These are phyloP conservation scores for Encephalitozoon hellem DNA, from an alignment of 371 early-diverging fungal genomes.

Conservation along the genomic window DNA sequence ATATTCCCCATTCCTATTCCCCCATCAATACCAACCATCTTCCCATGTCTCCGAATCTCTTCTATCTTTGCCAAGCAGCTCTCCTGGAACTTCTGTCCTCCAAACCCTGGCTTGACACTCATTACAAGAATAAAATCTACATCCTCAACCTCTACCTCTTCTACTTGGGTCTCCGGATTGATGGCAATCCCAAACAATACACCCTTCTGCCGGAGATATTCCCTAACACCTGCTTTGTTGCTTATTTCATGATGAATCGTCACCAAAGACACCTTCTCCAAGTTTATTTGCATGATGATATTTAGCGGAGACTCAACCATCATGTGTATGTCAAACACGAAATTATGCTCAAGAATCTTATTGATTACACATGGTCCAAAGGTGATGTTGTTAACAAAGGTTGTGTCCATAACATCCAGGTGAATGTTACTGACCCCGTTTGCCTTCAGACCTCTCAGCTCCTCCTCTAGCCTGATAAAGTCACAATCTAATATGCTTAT, in stretches of 20 bases:
- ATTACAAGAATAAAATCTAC: constrained; percentile 84
- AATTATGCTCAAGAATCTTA: constrained; percentile 41
- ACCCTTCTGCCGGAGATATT: constrained; percentile 58
- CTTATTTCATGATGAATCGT: constrained; percentile 34
- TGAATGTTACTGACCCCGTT: constrained; percentile 45
- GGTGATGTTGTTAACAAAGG: constrained; percentile 51
- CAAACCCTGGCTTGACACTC: constrained; percentile 69
- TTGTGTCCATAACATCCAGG: constrained; percentile 57
- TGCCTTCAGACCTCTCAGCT: constrained; percentile 29
- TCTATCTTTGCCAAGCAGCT: constrained; percentile 28
- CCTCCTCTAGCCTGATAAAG: constrained; percentile 25
- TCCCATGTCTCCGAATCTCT: neutral
- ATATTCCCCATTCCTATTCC: constrained; percentile 78
- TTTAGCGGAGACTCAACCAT: constrained; percentile 54
- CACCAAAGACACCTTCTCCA: constrained; percentile 28
- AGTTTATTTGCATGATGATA: constrained; percentile 34
- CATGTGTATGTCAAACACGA: constrained; percentile 56
- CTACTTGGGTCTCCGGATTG: constrained; percentile 77
- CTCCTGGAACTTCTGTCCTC: constrained; percentile 52
- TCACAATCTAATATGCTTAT: neutral
- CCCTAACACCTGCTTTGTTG: neutral
- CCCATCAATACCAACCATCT: constrained; percentile 89
- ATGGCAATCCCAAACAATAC: constrained; percentile 84
- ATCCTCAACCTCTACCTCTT: constrained; percentile 64
- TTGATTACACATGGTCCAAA: constrained; percentile 53